Conservation (phyloP, 1,284 basidiomycete genomes). For the Sporisorium reilianum region DNA sequence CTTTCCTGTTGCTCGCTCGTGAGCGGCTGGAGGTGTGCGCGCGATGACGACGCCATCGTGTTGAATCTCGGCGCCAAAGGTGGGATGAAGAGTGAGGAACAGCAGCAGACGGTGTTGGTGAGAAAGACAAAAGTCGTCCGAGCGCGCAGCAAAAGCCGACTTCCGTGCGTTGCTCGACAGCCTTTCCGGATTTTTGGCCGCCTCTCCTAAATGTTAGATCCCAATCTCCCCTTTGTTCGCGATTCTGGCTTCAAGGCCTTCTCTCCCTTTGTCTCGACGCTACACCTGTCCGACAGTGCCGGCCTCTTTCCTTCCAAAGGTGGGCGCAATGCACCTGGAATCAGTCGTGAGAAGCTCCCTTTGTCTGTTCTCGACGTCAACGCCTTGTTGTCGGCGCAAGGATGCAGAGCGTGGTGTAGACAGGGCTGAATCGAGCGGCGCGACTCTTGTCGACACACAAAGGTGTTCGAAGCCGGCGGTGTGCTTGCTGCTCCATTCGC, state of each 20-base stretch:
- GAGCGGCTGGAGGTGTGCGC: constrained; percentile 24
- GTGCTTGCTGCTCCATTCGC: too few relatives aligned
- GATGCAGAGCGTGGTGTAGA: background rate
- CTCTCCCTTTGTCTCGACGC: constrained; percentile 2
- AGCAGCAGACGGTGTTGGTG: background rate
- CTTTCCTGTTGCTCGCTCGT: constrained; percentile 42
- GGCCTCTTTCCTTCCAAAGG: background rate
- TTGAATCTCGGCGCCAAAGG: too few relatives aligned
- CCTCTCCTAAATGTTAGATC: background rate
- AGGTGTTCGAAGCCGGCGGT: background rate
- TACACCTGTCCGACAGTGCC: constrained; percentile 9
- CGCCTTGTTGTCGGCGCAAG: background rate
- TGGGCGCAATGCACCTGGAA: background rate
- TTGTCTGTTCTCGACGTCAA: constrained; percentile 13
- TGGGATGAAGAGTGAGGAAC: background rate
- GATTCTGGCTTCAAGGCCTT: too few relatives aligned
- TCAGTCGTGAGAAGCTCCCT: background rate
- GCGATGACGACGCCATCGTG: constrained; percentile 35
- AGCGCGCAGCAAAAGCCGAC: constrained; percentile 6
- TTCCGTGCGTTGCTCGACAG: constrained; percentile 10
- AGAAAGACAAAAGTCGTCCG: background rate
- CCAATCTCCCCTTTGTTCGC: background rate
- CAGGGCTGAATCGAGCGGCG: background rate
- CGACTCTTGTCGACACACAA: constrained; percentile 16
- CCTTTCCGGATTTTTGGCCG: background rate